Evolutionary conservation across 2,329 filamentous ascomycete species (phyloP).

Genomic region (Colletotrichum sp.): DNA sequence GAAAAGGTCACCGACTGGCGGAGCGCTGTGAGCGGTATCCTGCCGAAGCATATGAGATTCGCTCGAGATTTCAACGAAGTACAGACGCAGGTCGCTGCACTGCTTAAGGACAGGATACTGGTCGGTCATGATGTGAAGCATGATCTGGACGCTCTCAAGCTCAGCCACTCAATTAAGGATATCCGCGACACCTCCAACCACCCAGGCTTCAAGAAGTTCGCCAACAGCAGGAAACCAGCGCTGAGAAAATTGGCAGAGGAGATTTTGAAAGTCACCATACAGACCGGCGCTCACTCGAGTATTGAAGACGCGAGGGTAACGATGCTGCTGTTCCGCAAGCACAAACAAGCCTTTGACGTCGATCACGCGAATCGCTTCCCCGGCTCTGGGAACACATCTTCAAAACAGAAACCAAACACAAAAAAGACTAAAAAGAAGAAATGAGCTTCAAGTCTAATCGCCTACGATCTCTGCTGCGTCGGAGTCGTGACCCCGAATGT

Average conservation of each 20-base stretch:
- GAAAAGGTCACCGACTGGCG: conserved; percentile 89
- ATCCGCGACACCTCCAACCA: conserved; percentile 86
- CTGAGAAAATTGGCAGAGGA: conserved; percentile 63
- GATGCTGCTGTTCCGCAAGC: conserved; percentile 85
- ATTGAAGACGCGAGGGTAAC: conserved; percentile 84
- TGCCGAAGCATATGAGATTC: conserved; percentile 71
- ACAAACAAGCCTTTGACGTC: conserved; percentile 85
- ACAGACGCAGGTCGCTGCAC: conserved; percentile 70
- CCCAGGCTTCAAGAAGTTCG: conserved; percentile 73
- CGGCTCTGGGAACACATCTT: conserved; percentile 14
- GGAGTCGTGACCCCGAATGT: not conserved
- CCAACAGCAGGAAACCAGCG: conserved; percentile 71
- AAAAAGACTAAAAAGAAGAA: conserved; percentile 49
- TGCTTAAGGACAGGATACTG: conserved; percentile 75
- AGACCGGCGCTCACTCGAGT: conserved; percentile 68
- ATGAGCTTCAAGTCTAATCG: conserved; percentile 24
- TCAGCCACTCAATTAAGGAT: conserved; percentile 80
- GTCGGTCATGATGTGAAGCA: conserved; percentile 87
- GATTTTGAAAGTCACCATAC: conserved; percentile 66
- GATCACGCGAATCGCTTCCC: conserved; percentile 76
- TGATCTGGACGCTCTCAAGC: conserved; percentile 74
- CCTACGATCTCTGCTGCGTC: not conserved
- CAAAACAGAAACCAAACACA: conserved; percentile 35
- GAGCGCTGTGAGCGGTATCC: conserved; percentile 84
- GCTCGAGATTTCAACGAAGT: conserved; percentile 79